phyloP scores from a whole-genome alignment of 805 yeast species.

The Kodamaea neixiangensis region DNA sequence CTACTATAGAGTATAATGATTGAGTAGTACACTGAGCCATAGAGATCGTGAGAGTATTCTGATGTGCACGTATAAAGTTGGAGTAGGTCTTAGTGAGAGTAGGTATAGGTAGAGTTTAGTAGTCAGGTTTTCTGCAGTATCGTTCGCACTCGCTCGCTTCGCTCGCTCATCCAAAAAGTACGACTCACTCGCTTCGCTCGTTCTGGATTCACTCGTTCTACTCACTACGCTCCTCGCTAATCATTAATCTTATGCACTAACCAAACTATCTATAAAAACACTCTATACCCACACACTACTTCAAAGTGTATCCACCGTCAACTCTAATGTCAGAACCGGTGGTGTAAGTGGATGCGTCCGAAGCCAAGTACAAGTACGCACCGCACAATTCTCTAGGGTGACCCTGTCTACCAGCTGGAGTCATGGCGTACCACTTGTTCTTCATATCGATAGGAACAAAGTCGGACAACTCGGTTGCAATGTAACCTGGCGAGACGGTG shows the following conservation, averaged over 20 bases:
- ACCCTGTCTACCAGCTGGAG: constrained; percentile 79
- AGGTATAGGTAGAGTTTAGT: no score
- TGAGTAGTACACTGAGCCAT: no score
- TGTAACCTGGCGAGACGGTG: constrained; percentile 84
- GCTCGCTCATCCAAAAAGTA: no score
- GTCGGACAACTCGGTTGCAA: constrained; percentile 62
- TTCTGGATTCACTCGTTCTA: no score
- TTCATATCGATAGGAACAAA: constrained; percentile 38
- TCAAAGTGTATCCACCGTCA: constrained; percentile 75
- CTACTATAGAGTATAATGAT: no score
- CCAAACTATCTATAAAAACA: background rate
- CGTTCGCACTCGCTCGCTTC: no score
- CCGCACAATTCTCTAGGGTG: constrained; percentile 74
- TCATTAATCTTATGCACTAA: background rate
- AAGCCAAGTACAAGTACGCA: constrained; percentile 76
- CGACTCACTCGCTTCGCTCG: no score
- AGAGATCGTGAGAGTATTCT: no score
- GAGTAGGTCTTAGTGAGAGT: no score
- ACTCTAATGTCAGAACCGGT: constrained; percentile 76
- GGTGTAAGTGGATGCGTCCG: constrained; percentile 77
- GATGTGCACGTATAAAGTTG: no score
- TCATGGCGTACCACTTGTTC: constrained; percentile 41
- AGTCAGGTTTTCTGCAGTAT: no score
- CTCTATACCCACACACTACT: constrained; percentile 25
- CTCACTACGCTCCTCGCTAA: no score